Evolutionary conservation across 2,329 filamentous ascomycete genomes (phyloP), one percentile per base, ranked within the genome.

Genomic region (Cladosporium sp.): DNA sequence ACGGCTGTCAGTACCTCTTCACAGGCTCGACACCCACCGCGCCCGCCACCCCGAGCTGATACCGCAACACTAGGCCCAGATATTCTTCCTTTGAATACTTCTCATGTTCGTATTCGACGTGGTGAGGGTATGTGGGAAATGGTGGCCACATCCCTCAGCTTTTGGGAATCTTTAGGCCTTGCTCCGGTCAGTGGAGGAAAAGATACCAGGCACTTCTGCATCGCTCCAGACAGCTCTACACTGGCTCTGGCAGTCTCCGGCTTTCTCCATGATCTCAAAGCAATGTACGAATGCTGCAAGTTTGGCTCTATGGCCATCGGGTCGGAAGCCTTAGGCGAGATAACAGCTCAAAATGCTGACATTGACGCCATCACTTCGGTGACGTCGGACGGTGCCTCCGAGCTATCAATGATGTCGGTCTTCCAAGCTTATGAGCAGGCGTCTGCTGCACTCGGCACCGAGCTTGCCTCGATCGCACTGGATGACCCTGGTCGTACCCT

Each of bases 141-240:
- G 37, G 74, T 92, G 18, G 86, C 89, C 2, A 81, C 87, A 0
- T 85, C 87, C 0, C 73, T 92, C 16, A 73, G 78, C 1, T 95
- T 93, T 63, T 95, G 89, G 89, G 88, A 93, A 64, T 83, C 84
- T 43, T 72, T 95, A 14, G 86, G 87, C 0, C 75, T 95, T 1
- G 82, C 82, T 1, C 89, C 89, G 3, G 81, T 81, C 8, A 81
- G 81, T 54, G 86, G 87, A 0, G 64, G 75, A 7, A 95, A 95
- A 66, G 81, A 92, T 56, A 72, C 93, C 31, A 77, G 79, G 34
- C 79, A 83, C 0, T 79, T 88, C 44, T 89, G 86, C 63, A 73
- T 93, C 2, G 86, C 85, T 57, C 87, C 88, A 0, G 74, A 78
- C 46, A 80, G 81, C 61, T 78, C 80, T 28, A 83, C 85, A 1